A percentile compares a stretch with the other conserved stretches of the same genome.
phyloP scores from a whole-genome alignment of 2,329 filamentous ascomycete genomes.

The Fonsecaea monophora region DNA sequence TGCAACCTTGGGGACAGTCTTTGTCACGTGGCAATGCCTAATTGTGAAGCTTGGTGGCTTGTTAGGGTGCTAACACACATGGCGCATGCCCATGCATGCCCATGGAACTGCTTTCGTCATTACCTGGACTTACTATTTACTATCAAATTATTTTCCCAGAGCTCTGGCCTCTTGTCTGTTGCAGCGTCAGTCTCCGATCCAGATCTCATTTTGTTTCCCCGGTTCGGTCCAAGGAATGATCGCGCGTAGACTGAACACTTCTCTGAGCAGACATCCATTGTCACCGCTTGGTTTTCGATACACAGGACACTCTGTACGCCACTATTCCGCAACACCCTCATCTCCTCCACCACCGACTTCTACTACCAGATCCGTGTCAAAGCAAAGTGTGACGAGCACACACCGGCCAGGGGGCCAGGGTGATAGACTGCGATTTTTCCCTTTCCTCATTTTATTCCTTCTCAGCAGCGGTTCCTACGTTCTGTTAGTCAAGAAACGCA shows the following conservation, averaged over 20 bases:
- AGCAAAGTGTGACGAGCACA: conserved; percentile 11
- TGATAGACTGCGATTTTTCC: conserved; percentile 44
- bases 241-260: conserved; percentile 3
- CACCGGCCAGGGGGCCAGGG: conserved; percentile 35
- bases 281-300: conserved; percentile 10
- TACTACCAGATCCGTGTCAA: conserved; percentile 15
- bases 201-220: conserved; percentile 1
- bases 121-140: neutral
- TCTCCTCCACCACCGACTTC: conserved; percentile 9
- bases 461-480: conserved; percentile 59
- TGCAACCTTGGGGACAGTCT: neutral
- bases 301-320: conserved; percentile 6
- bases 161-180: neutral
- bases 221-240: conserved; percentile 28
- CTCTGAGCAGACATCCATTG: conserved; percentile 17
- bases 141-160: neutral
- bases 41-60: neutral
- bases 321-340: conserved; percentile 23
- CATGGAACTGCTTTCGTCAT: neutral
- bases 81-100: neutral
- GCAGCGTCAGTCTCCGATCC: neutral
- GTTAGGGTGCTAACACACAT: neutral
- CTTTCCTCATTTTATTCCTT: conserved; percentile 54
- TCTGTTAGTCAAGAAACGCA: conserved; percentile 57
- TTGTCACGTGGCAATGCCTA: conserved; percentile 1